Evolutionary conservation across 2,329 filamentous ascomycete species (phyloP).

Genomic region (Xylaria multiplex): DNA sequence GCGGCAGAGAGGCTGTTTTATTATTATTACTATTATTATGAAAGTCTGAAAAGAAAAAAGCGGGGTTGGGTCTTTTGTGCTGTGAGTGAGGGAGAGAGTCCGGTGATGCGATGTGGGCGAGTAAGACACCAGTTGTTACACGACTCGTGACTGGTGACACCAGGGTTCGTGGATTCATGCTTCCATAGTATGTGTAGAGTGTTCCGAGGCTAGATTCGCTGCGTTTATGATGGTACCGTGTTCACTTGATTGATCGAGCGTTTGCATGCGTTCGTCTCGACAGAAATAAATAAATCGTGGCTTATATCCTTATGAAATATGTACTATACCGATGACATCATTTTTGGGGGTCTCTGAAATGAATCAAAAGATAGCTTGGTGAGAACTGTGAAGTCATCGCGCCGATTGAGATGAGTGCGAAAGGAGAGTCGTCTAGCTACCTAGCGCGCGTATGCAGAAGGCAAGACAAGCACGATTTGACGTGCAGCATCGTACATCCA

Average conservation of each 20-base stretch:
- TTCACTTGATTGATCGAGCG: neutral
- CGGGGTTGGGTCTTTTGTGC: neutral
- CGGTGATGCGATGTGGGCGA: too few relatives aligned
- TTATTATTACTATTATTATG: neutral
- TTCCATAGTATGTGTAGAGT: neutral
- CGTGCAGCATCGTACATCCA: too few relatives aligned
- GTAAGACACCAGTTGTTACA: too few relatives aligned
- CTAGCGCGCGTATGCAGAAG: too few relatives aligned
- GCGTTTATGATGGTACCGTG: neutral
- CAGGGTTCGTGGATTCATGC: neutral
- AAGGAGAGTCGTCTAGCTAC: too few relatives aligned
- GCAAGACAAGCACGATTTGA: too few relatives aligned
- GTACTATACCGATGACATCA: too few relatives aligned
- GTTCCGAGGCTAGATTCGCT: neutral
- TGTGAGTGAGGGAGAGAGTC: neutral
- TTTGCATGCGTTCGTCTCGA: neutral
- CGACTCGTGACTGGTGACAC: neutral
- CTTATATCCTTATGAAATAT: too few relatives aligned
- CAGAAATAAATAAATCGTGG: neutral
- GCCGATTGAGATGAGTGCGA: too few relatives aligned
- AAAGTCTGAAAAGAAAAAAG: neutral
- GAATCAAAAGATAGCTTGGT: too few relatives aligned
- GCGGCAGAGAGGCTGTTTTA: neutral
- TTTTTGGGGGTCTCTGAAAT: too few relatives aligned
- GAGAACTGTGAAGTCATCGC: too few relatives aligned